Base-by-base conservation (phyloP, 2,329 filamentous ascomycete species). In the Ceratocystis cacaofunesta region DNA sequence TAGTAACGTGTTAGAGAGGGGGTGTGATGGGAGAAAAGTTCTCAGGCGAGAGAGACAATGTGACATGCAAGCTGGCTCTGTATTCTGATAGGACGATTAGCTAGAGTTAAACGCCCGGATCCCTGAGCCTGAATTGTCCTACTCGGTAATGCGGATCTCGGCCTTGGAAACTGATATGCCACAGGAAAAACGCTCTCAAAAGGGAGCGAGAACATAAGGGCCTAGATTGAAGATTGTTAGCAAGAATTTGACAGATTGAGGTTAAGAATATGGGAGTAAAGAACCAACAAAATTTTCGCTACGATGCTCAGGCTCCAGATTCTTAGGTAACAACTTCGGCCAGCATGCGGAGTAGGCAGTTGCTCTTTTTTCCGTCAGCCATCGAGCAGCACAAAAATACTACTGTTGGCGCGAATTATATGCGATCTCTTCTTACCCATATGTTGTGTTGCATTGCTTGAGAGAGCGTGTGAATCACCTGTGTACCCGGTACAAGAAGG, bases 71-170 rank as follows among this genome's bases (percentile, higher is more conserved):
- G 46, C n/a, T 19, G 12, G 30, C 15, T 46, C 36, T 30, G 6
- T 15, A 19, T 46, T 58, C 50, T 46, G 63, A 64, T 64, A 64
- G 52, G 63, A 48, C 19, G 25, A 32, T 15, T 19, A 43, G 32
- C 63, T 22, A 32, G n/a, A 17, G 41, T 60, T 64, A 64, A 52
- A 64, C 63, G 63, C 63, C 63, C 50, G 63, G 50, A 64, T 44
- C 32, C 32, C 25, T 32, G 36, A 48, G 61, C 25, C 41, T 46
- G 36, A 30, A 25, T 28, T 43, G 61, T 62, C 19, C 61, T 62
- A 25, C 22, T 62, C 52, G 52, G 52, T 17, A 32, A 57, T 22
- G 25, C 52, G 52, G 52, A 30, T 57, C 52, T 28, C 52, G 52
- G 52, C 10, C 19, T 28, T 28, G 8, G 19, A 30, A n/a, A 17